Evolutionary conservation across 192 early-diverging fungal species (phyloP).

Genomic region (Glomus cerebriforme): DNA sequence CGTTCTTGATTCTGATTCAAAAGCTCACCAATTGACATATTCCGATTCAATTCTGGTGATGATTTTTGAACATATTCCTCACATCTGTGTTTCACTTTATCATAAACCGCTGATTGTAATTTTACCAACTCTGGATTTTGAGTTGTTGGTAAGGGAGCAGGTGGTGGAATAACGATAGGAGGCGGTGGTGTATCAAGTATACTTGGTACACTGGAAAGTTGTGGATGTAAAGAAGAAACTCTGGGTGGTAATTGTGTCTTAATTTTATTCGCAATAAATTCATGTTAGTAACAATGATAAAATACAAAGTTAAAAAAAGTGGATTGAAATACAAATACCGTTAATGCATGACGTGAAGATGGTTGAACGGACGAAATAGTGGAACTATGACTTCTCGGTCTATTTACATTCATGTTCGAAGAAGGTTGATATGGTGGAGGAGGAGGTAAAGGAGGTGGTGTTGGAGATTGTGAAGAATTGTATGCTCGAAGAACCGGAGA

Average conservation of each 20-base stretch:
- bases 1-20: conserved; percentile 72
- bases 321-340: neutral
- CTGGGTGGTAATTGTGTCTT: neutral
- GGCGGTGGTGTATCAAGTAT: conserved; percentile 35
- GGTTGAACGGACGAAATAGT: neutral
- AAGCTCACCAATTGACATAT: conserved; percentile 65
- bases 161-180: neutral
- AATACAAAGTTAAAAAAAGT: neutral
- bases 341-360: neutral
- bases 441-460: conserved; percentile 37
- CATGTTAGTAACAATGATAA: neutral
- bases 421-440: conserved; percentile 25
- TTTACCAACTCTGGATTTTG: conserved; percentile 48
- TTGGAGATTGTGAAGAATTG: conserved; percentile 27
- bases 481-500: conserved; percentile 42
- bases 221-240: neutral
- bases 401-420: neutral
- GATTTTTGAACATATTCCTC: conserved; percentile 61
- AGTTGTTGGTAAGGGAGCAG: conserved; percentile 3
- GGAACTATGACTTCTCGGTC: conserved; percentile 15
- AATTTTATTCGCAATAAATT: neutral
- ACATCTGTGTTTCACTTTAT: conserved; percentile 58
- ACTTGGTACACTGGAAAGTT: conserved; percentile 29
- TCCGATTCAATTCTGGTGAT: conserved; percentile 64
- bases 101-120: conserved; percentile 63